Evolutionary conservation across 441 rosid genomes (phyloP).

Genomic region (Erodium texanum): DNA sequence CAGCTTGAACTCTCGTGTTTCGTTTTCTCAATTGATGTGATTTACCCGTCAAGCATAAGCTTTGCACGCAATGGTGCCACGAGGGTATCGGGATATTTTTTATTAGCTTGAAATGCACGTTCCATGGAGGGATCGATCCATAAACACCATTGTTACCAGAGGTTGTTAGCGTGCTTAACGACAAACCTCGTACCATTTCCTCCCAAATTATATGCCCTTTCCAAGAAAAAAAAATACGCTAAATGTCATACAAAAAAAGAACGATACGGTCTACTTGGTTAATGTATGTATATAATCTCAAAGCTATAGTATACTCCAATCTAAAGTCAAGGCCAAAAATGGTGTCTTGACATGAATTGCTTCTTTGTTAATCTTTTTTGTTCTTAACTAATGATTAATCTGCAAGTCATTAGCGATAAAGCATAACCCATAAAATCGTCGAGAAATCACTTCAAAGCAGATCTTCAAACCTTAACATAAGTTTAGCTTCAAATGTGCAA

Average conservation of each 20-base stretch:
- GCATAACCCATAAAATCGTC: not conserved
- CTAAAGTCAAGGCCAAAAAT: not conserved
- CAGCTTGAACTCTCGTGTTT: constrained; percentile 55
- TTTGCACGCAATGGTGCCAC: constrained; percentile 28
- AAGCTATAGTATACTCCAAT: not conserved
- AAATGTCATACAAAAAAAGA: not conserved
- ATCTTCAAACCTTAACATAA: too few relatives aligned
- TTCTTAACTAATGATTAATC: not conserved
- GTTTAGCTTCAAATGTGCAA: not conserved
- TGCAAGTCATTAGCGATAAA: not conserved
- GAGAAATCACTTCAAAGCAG: not conserved
- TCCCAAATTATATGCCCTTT: too few relatives aligned
- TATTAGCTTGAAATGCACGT: constrained; percentile 29
- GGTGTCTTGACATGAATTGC: not conserved
- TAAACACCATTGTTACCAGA: constrained; percentile 34
- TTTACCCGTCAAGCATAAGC: constrained; percentile 26
- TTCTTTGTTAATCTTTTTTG: not conserved
- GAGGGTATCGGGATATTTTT: constrained; percentile 25
- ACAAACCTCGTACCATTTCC: constrained; percentile 43
- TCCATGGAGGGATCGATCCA: constrained; percentile 27
- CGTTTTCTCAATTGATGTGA: constrained; percentile 25
- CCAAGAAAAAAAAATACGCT: too few relatives aligned
- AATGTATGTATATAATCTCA: not conserved
- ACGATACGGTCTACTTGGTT: not conserved
- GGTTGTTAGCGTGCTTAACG: constrained; percentile 38